Conservation (phyloP, 2,329 filamentous ascomycete species). For the Aspergillus quadricinctus region DNA sequence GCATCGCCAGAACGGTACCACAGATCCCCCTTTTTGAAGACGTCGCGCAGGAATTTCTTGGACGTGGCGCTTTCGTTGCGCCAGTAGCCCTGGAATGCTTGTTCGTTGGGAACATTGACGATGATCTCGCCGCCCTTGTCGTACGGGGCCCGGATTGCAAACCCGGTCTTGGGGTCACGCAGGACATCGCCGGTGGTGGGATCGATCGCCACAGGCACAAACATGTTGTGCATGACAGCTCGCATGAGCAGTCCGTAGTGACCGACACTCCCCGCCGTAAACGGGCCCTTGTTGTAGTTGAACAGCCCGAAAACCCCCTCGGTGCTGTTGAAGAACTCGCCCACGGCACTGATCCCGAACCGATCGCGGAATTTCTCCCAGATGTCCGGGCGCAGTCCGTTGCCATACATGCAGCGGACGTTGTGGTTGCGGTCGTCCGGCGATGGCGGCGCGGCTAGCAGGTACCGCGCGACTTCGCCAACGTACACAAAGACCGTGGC, state of each 20-base stretch:
- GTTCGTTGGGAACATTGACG: constrained; percentile 55
- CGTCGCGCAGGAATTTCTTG: constrained; percentile 62
- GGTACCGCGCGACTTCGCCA: constrained; percentile 70
- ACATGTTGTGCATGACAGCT: constrained; percentile 48
- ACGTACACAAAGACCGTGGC: constrained; percentile 74
- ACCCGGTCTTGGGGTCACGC: constrained; percentile 64
- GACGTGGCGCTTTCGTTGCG: constrained; percentile 62
- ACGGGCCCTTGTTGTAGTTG: constrained; percentile 60
- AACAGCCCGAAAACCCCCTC: constrained; percentile 64
- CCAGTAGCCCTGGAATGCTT: constrained; percentile 66
- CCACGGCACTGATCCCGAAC: constrained; percentile 50
- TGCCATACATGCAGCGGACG: constrained; percentile 45
- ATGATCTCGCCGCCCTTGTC: constrained; percentile 72
- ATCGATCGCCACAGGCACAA: constrained; percentile 66
- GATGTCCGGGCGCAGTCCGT: constrained; percentile 47
- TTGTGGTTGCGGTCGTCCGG: constrained; percentile 43
- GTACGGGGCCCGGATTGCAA: constrained; percentile 59
- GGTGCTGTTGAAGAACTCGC: constrained; percentile 74
- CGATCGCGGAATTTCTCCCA: constrained; percentile 53
- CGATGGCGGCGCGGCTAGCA: constrained; percentile 60
- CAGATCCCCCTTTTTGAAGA: constrained; percentile 63
- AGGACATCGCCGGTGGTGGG: constrained; percentile 63
- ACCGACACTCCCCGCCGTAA: constrained; percentile 60
- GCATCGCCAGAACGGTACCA: constrained; percentile 68
- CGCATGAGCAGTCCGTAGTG: constrained; percentile 65